phyloP scores from a whole-genome alignment of 2,329 filamentous ascomycete genomes.

The Colletotrichum destructivum region DNA sequence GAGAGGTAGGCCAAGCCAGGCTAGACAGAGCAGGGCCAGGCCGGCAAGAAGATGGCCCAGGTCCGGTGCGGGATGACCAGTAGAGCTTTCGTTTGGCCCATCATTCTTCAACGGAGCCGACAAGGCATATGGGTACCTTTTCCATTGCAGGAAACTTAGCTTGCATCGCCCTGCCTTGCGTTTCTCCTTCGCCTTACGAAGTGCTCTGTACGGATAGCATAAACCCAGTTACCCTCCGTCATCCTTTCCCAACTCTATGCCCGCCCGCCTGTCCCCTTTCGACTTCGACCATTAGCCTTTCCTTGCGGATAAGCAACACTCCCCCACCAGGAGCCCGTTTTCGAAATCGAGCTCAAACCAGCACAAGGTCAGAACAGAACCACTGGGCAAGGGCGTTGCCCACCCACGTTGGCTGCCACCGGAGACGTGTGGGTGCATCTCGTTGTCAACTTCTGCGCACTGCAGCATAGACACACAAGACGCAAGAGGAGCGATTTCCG shows the following conservation, averaged over 20 bases:
- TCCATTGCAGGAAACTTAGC: slow-evolving; percentile 8
- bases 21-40: slow-evolving; percentile 6
- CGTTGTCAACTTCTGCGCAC: slow-evolving; percentile 12
- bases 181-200: slow-evolving; percentile 8
- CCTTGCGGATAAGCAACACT: slow-evolving; percentile 26
- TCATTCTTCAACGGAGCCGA: slow-evolving; percentile 5
- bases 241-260: slow-evolving; percentile 14
- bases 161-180: slow-evolving; percentile 10
- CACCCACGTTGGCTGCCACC: slow-evolving; percentile 17
- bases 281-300: slow-evolving; percentile 7
- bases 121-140: slow-evolving; percentile 37
- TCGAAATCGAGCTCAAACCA: slow-evolving; percentile 21
- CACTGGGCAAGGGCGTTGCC: slow-evolving; percentile 3
- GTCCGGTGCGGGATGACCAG: slow-evolving; percentile 29
- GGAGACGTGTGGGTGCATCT: neutral
- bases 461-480: neutral
- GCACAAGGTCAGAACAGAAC: slow-evolving; percentile 25
- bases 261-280: neutral
- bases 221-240: slow-evolving; percentile 14
- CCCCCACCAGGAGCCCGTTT: slow-evolving; percentile 2
- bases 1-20: slow-evolving; percentile 4
- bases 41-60: neutral
- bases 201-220: too few species aligned
- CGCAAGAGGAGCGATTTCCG: neutral
- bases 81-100: slow-evolving; percentile 6